phyloP scores from a whole-genome alignment of 139 green algal species.

The Raphidocelis subcapitata region DNA sequence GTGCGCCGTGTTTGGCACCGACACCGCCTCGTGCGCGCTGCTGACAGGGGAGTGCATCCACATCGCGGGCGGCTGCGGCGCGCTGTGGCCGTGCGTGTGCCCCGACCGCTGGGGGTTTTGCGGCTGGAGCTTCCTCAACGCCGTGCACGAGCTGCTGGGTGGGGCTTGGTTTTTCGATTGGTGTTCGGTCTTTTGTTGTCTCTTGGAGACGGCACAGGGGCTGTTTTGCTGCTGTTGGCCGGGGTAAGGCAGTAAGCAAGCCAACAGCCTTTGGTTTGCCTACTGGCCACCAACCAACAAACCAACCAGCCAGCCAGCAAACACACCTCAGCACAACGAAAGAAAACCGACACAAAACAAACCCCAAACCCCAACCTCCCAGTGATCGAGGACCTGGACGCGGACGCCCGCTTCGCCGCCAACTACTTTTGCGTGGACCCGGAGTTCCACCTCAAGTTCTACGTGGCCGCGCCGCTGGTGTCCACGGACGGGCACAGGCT shows the following conservation, averaged over 20 bases:
- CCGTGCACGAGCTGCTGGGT: slow-evolving; percentile 37
- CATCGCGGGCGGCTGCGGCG: slow-evolving; percentile 17
- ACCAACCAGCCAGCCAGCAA: no score
- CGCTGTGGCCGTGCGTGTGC: slow-evolving; percentile 21
- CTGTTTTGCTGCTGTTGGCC: no score
- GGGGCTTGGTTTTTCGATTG: no score
- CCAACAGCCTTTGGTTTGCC: no score
- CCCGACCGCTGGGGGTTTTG: slow-evolving; percentile 42
- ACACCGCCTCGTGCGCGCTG: slow-evolving; percentile 27
- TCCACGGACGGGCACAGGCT: slow-evolving; percentile 33
- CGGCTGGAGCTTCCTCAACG: slow-evolving; percentile 38
- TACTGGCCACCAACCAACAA: no score
- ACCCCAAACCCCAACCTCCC: no score
- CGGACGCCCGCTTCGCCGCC: slow-evolving; percentile 28
- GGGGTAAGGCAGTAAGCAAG: no score
- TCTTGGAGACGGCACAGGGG: no score
- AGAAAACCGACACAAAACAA: no score
- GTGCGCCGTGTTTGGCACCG: slow-evolving; percentile 34
- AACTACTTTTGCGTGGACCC: slow-evolving; percentile 38
- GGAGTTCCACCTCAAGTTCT: slow-evolving; percentile 32
- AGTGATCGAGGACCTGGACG: slow-evolving; percentile 32
- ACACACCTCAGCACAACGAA: no score
- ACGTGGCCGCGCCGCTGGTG: slow-evolving; percentile 31
- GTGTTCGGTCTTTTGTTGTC: no score
- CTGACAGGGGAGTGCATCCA: slow-evolving; percentile 36